phyloP scores from a whole-genome alignment of 345 rosid species.

The Gossypium australe region DNA sequence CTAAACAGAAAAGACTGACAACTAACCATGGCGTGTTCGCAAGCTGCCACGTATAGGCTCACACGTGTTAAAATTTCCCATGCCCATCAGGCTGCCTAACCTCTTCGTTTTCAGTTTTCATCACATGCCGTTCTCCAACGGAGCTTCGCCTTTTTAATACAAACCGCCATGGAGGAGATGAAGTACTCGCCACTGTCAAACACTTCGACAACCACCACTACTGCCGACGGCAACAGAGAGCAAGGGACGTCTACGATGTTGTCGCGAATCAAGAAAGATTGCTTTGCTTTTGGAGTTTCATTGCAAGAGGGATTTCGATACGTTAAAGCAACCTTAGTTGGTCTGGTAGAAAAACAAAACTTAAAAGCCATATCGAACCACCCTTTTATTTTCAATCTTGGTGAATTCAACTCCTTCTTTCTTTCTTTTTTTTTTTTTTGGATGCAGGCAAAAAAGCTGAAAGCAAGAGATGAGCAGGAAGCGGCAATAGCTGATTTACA shows the following conservation, averaged over 20 bases:
- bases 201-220: not conserved
- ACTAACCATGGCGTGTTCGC: not conserved
- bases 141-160: not conserved
- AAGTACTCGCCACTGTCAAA: constrained; percentile 11
- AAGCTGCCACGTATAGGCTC: not conserved
- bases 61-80: not conserved
- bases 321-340: constrained; percentile 34
- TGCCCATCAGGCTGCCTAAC: not conserved
- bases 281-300: constrained; percentile 31
- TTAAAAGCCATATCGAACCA: not conserved
- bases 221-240: constrained; percentile 4
- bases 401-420: not conserved
- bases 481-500: not conserved
- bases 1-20: not conserved
- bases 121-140: not conserved
- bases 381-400: not conserved
- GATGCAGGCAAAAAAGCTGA: not conserved
- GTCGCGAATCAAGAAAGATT: constrained; percentile 18
- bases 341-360: constrained; percentile 1
- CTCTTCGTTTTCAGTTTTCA: not conserved
- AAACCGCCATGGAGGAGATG: constrained; percentile 27
- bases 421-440: not conserved
- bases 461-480: not conserved
- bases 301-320: constrained; percentile 34
- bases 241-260: constrained; percentile 12